Evolutionary conservation across 257 asterid species (phyloP).

Genomic region (Coffea eugenioides): DNA sequence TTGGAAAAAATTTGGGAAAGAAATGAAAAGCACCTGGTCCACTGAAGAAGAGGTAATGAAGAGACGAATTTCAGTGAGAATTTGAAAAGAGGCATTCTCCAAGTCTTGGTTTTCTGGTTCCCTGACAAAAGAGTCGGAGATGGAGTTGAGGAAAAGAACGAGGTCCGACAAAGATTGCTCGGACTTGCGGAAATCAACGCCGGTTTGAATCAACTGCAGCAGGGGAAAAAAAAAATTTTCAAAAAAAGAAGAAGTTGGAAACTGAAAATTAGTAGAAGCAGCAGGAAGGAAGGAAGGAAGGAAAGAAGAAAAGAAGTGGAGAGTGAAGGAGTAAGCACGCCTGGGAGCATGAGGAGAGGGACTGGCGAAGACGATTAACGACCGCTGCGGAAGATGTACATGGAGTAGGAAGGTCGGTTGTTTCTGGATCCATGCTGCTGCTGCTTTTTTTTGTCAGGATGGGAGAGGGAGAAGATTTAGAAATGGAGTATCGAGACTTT

Average conservation of each 20-base stretch:
- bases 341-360: conserved; percentile 50
- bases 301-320: too few species aligned
- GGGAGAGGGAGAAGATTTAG: too few species aligned
- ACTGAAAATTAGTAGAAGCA: neutral
- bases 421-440: too few species aligned
- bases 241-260: too few species aligned
- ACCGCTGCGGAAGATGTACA: neutral
- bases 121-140: conserved; percentile 31
- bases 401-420: too few species aligned
- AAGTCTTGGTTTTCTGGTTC: conserved; percentile 31
- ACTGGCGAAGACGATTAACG: conserved; percentile 32
- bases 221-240: neutral
- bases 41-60: conserved; percentile 38
- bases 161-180: conserved; percentile 46
- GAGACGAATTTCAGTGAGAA: conserved; percentile 51
- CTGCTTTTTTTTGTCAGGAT: too few species aligned
- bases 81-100: conserved; percentile 34
- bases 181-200: conserved; percentile 43
- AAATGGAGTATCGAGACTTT: too few species aligned
- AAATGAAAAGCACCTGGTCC: conserved; percentile 44
- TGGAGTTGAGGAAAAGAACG: conserved; percentile 45
- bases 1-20: too few species aligned
- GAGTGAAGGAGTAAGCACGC: conserved; percentile 20
- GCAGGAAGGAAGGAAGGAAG: neutral
- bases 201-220: conserved; percentile 51